A percentile compares a stretch with the other conserved stretches of the same genome.
Evolutionary conservation across 257 asterid genomes (phyloP).

Genomic region (Verbascum thapsus): DNA sequence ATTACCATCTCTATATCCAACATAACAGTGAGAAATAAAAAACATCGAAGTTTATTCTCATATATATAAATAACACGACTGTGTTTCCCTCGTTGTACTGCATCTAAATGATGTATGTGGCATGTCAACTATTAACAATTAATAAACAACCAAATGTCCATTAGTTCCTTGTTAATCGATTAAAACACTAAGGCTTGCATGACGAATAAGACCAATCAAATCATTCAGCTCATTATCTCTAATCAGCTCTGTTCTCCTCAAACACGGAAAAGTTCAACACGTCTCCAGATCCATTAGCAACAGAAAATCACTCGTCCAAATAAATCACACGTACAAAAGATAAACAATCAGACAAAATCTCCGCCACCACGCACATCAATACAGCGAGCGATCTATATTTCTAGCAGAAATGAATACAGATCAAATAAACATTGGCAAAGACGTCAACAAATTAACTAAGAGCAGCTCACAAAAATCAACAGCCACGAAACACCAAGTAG

Average conservation of each 20-base stretch:
- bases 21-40: not conserved
- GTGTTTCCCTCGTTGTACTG: not conserved
- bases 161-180: slow-evolving; percentile 10
- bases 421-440: slow-evolving; percentile 21
- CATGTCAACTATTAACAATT: not conserved
- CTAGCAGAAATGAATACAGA: slow-evolving; percentile 25
- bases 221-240: slow-evolving; percentile 15
- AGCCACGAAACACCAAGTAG: slow-evolving; percentile 9
- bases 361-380: not conserved
- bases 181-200: slow-evolving; percentile 13
- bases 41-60: not conserved
- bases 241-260: slow-evolving; percentile 10
- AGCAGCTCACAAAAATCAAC: slow-evolving; percentile 17
- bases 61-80: not conserved
- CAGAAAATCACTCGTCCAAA: not conserved
- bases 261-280: not conserved
- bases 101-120: not conserved
- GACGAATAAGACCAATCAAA: not conserved
- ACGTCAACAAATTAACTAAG: slow-evolving; percentile 5
- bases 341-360: not conserved
- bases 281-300: slow-evolving; percentile 7
- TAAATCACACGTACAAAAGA: not conserved
- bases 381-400: slow-evolving; percentile 28
- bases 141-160: slow-evolving; percentile 1
- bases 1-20: too few species aligned